Evolutionary conservation across 352 stramenopile species (phyloP).

Genomic region (Pythium scleroteichum): DNA sequence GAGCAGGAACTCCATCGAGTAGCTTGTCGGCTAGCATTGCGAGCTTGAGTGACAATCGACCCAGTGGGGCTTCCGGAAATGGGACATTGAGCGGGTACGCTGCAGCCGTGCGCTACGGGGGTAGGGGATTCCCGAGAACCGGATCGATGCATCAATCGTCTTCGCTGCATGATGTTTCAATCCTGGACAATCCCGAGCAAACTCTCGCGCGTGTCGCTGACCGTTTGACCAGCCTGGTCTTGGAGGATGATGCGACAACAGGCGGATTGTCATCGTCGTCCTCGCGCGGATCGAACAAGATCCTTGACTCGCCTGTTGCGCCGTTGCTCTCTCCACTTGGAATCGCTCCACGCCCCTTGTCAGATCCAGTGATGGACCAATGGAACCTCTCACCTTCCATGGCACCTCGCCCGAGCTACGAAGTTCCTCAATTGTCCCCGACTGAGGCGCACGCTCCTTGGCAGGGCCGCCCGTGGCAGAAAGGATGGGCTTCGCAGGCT

Average conservation of each 20-base stretch:
- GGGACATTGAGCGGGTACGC: conserved; percentile 73
- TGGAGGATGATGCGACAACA: conserved; percentile 53
- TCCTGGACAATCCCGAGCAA: conserved; percentile 26
- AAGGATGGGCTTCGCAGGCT: conserved; percentile 30
- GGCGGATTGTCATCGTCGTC: conserved; percentile 42
- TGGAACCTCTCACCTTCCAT: conserved; percentile 73
- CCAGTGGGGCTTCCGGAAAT: conserved; percentile 32
- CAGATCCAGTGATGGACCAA: conserved; percentile 74
- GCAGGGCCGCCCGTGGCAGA: conserved; percentile 30
- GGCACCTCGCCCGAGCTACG: conserved; percentile 39
- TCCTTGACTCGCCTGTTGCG: conserved; percentile 44
- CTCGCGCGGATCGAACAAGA: conserved; percentile 58
- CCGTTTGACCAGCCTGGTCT: conserved; percentile 65
- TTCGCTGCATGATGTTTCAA: conserved; percentile 25
- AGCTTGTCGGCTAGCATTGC: conserved; percentile 42
- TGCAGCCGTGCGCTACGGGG: conserved; percentile 75
- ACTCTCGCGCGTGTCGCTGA: conserved; percentile 52
- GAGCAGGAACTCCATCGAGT: conserved; percentile 61
- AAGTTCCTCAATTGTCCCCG: conserved; percentile 46
- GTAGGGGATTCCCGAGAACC: conserved; percentile 39
- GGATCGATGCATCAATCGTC: conserved; percentile 34
- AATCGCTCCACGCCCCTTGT: conserved; percentile 49
- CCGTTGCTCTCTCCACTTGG: conserved; percentile 53
- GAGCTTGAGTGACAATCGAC: conserved; percentile 22
- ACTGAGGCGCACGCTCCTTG: conserved; percentile 34